Evolutionary conservation across 1,139 yeast species (phyloP).

Genomic region (Yarrowia galli): DNA sequence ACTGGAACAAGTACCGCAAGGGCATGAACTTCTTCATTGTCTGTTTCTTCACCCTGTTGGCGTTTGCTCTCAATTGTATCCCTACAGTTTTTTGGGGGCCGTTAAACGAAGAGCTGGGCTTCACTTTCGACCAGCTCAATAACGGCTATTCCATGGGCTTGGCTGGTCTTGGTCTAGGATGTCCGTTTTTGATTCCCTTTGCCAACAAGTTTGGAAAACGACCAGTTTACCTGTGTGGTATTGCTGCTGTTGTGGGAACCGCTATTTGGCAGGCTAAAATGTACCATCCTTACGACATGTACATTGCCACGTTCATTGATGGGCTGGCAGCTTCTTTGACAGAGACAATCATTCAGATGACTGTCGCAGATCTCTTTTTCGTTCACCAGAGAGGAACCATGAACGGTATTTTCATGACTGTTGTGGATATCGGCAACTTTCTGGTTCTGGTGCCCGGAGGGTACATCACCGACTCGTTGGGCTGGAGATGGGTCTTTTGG

Average conservation of each 20-base stretch:
- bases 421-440: conserved; percentile 53
- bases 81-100: conserved; percentile 55
- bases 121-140: conserved; percentile 52
- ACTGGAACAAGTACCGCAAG: conserved; percentile 54
- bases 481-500: conserved; percentile 61
- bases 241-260: conserved; percentile 47
- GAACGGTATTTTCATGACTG: conserved; percentile 56
- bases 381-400: conserved; percentile 61
- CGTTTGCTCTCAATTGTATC: conserved; percentile 47
- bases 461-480: conserved; percentile 56
- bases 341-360: conserved; percentile 41
- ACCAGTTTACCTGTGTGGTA: conserved; percentile 55
- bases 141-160: conserved; percentile 41
- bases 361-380: conserved; percentile 59
- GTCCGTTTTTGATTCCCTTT: conserved; percentile 56
- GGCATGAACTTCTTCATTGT: conserved; percentile 52
- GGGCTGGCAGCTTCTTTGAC: conserved; percentile 41
- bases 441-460: conserved; percentile 60
- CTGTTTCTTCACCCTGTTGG: conserved; percentile 50
- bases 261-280: conserved; percentile 42
- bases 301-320: conserved; percentile 41
- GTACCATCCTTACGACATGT: conserved; percentile 42
- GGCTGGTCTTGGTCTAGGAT: conserved; percentile 53
- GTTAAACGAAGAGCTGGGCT: conserved; percentile 56
- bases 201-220: conserved; percentile 60